phyloP scores from a whole-genome alignment of 106 monocot species.

The Amphibolis antarctica region DNA sequence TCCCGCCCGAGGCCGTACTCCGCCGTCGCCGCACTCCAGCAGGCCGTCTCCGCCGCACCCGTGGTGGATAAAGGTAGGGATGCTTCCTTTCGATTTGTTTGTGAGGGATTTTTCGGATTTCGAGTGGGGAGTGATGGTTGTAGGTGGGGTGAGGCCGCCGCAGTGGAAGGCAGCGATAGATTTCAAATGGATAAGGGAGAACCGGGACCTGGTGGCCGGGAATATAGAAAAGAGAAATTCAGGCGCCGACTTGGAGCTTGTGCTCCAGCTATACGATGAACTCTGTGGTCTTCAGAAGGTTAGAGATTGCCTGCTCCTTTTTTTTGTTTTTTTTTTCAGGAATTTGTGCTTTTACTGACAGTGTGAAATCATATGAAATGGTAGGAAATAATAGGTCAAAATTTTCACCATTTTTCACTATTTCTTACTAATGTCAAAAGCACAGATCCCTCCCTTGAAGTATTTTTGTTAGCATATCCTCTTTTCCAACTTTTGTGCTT shows the following conservation, averaged over 20 bases:
- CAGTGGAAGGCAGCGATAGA: slow-evolving; percentile 91
- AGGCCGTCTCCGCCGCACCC: background rate
- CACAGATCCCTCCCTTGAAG: too few species aligned
- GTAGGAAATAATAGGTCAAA: too few species aligned
- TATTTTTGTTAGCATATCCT: background rate
- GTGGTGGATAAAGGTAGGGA: slow-evolving; percentile 21
- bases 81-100: background rate
- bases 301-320: slow-evolving; percentile 18
- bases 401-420: too few species aligned
- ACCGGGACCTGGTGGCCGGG: slow-evolving; percentile 49
- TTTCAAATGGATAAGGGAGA: slow-evolving; percentile 98
- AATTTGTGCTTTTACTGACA: too few species aligned
- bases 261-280: slow-evolving; percentile 76
- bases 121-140: background rate
- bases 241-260: slow-evolving; percentile 60
- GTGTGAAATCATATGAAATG: too few species aligned
- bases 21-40: slow-evolving; percentile 22
- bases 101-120: background rate
- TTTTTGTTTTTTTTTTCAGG: background rate
- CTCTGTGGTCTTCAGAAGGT: slow-evolving; percentile 77
- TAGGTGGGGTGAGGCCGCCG: slow-evolving; percentile 29
- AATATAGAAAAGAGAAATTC: slow-evolving; percentile 83
- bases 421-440: too few species aligned
- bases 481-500: too few species aligned
- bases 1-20: slow-evolving; percentile 14